phyloP scores from a whole-genome alignment of 306 rosid species.

The Glycine latifolia region DNA sequence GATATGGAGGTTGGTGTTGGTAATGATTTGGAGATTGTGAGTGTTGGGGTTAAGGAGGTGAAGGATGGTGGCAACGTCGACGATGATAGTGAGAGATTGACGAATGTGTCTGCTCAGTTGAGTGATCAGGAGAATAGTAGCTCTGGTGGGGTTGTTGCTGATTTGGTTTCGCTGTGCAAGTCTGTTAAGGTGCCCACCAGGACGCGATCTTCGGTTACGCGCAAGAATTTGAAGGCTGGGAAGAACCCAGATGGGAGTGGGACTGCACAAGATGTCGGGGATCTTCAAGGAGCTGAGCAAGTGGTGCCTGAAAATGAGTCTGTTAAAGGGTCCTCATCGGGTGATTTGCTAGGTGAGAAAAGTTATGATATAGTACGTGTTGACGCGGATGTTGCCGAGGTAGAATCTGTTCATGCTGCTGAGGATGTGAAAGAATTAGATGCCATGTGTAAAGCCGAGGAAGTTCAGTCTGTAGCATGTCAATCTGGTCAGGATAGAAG shows the following conservation, averaged over 20 bases:
- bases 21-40: slow-evolving; percentile 48
- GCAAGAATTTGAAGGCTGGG: slow-evolving; percentile 59
- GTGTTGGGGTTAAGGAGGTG: slow-evolving; percentile 54
- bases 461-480: slow-evolving; percentile 47
- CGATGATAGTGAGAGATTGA: slow-evolving; percentile 58
- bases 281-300: slow-evolving; percentile 48
- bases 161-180: slow-evolving; percentile 71
- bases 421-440: slow-evolving; percentile 56
- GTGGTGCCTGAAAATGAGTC: slow-evolving; percentile 51
- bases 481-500: slow-evolving; percentile 59
- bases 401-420: slow-evolving; percentile 50
- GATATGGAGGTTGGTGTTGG: slow-evolving; percentile 51
- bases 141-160: slow-evolving; percentile 52
- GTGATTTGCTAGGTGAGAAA: slow-evolving; percentile 50
- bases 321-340: slow-evolving; percentile 49
- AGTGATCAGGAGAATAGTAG: slow-evolving; percentile 53
- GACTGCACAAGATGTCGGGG: slow-evolving; percentile 41
- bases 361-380: slow-evolving; percentile 51
- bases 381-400: slow-evolving; percentile 54
- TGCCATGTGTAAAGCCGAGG: slow-evolving; percentile 54
- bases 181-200: slow-evolving; percentile 86
- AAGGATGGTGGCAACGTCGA: slow-evolving; percentile 49
- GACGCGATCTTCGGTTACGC: slow-evolving; percentile 69
- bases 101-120: slow-evolving; percentile 52
- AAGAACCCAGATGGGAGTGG: slow-evolving; percentile 47